A percentile compares a stretch with the other conserved stretches of the same genome.
Conservation (phyloP, 345 rosid genomes). For the Carallia pectinifolia region DNA sequence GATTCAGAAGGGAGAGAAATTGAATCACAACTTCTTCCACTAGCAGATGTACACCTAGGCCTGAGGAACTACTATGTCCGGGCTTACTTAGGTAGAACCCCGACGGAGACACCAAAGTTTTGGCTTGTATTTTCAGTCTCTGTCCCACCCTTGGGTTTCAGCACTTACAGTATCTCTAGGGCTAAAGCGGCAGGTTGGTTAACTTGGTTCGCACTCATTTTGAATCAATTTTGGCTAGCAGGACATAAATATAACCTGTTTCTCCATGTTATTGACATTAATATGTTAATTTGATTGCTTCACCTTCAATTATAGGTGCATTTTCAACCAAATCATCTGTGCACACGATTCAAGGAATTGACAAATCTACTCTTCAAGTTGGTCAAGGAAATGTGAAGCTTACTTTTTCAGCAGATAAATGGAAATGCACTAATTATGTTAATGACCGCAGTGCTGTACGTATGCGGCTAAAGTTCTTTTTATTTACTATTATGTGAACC, state of each 20-base stretch:
- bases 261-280: conserved; percentile 13
- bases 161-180: conserved; percentile 65
- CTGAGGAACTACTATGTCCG: conserved; percentile 65
- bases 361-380: conserved; percentile 49
- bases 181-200: conserved; percentile 59
- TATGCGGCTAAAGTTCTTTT: conserved; percentile 6
- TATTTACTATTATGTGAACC: background rate
- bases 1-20: conserved; percentile 82
- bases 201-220: conserved; percentile 14
- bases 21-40: conserved; percentile 80
- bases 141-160: conserved; percentile 92
- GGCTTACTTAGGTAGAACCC: conserved; percentile 69
- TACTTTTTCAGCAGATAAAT: conserved; percentile 46
- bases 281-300: conserved; percentile 10
- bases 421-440: conserved; percentile 43
- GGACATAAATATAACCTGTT: conserved; percentile 20
- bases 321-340: conserved; percentile 49
- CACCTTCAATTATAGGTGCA: conserved; percentile 46
- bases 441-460: conserved; percentile 65
- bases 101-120: conserved; percentile 59
- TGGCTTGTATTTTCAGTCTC: conserved; percentile 81
- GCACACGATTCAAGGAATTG: conserved; percentile 39
- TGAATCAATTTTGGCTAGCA: conserved; percentile 19
- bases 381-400: conserved; percentile 78
- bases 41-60: conserved; percentile 48